phyloP scores from a whole-genome alignment of 441 rosid genomes.

The Geranium incanum region DNA sequence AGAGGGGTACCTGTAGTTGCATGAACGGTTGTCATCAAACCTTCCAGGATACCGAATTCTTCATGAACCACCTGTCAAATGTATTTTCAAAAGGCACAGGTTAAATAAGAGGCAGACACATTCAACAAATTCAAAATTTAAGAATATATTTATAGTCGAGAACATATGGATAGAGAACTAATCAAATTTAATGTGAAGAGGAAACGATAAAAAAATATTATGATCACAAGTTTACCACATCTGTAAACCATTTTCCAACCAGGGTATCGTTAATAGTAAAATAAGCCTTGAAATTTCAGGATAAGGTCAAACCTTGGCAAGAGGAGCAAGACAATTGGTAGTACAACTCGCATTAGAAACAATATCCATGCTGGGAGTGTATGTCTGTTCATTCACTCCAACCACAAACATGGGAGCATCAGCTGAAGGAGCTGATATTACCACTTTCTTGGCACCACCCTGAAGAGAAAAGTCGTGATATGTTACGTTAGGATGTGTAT shows the following conservation, averaged over 20 bases:
- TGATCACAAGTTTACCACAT: not conserved
- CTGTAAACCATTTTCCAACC: not conserved
- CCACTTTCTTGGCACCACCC: conserved; percentile 96
- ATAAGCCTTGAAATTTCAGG: conserved; percentile 9
- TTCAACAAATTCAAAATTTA: not conserved
- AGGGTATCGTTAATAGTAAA: not conserved
- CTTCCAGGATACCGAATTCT: conserved; percentile 92
- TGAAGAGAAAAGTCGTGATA: conserved; percentile 26
- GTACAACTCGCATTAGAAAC: conserved; percentile 99
- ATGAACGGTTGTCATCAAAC: conserved; percentile 98
- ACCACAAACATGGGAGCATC: conserved; percentile 99
- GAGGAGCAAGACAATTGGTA: conserved; percentile 98
- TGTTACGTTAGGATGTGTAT: not conserved
- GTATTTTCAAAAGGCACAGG: not conserved
- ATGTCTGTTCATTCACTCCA: conserved; percentile 83
- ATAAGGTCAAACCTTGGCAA: conserved; percentile 70
- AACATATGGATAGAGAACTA: too few species aligned
- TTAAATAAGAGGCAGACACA: not conserved
- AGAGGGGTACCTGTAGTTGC: conserved; percentile 76
- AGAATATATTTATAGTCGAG: not conserved
- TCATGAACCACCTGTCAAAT: conserved; percentile 78
- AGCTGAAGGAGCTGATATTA: conserved; percentile 95
- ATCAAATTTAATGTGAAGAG: not conserved
- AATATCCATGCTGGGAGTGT: conserved; percentile 75
- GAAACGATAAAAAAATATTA: not conserved